phyloP scores from a whole-genome alignment of 306 rosid species.

The Pachyrhizus erosus region DNA sequence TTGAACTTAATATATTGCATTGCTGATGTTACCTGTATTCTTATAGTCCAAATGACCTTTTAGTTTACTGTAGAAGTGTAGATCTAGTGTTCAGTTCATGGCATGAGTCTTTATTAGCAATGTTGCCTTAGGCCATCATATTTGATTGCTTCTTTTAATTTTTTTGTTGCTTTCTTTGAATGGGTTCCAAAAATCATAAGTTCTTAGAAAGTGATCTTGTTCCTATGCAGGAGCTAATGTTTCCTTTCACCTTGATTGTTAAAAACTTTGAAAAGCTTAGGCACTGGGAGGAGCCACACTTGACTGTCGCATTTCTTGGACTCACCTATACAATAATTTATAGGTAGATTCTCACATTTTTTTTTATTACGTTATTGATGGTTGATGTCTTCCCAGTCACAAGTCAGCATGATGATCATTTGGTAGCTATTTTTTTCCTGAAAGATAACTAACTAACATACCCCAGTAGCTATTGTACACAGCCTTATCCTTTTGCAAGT shows the following conservation, averaged over 20 bases:
- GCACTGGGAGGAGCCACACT: constrained; percentile 88
- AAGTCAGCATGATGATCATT: constrained; percentile 30
- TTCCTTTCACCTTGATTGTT: constrained; percentile 65
- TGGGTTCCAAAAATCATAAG: background rate
- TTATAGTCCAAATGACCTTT: constrained; percentile 4
- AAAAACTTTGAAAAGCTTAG: constrained; percentile 78
- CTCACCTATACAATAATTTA: constrained; percentile 67
- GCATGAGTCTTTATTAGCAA: background rate
- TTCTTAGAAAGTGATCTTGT: constrained; percentile 30
- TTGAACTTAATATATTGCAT: background rate
- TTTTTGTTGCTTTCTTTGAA: constrained; percentile 32
- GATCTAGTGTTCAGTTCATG: constrained; percentile 17
- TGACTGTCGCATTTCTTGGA: constrained; percentile 82
- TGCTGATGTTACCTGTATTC: background rate
- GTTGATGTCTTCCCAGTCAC: constrained; percentile 21
- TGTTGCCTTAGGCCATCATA: constrained; percentile 27
- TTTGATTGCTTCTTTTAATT: background rate
- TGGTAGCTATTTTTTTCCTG: background rate
- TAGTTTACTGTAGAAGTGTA: constrained; percentile 29
- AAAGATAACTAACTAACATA: too few species aligned
- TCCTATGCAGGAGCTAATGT: constrained; percentile 78
- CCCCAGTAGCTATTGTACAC: too few species aligned
- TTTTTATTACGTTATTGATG: constrained; percentile 6
- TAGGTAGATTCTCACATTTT: constrained; percentile 61
- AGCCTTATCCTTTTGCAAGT: too few species aligned